Conservation (phyloP, 2,329 filamentous ascomycete genomes). For the Aaosphaeria arxii region DNA sequence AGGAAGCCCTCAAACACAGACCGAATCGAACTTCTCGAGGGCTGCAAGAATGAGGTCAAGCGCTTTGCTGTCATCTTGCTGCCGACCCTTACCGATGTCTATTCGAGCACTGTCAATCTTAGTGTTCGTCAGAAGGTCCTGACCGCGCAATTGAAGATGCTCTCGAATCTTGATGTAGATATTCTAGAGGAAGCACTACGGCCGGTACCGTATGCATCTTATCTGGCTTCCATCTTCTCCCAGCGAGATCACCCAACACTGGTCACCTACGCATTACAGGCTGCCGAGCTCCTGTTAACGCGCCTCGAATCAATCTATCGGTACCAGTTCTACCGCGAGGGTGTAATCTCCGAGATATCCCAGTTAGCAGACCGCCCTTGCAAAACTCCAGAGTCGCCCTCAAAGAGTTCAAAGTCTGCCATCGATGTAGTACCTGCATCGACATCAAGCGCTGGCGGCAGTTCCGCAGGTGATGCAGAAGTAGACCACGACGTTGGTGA, state of each 20-base stretch:
- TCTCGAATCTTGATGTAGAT: slow-evolving; percentile 84
- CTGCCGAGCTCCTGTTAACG: slow-evolving; percentile 80
- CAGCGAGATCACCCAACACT: slow-evolving; percentile 89
- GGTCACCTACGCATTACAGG: slow-evolving; percentile 83
- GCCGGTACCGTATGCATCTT: slow-evolving; percentile 91
- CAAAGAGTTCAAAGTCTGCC: slow-evolving; percentile 23
- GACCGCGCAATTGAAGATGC: slow-evolving; percentile 94
- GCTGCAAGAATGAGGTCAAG: slow-evolving; percentile 82
- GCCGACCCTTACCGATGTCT: slow-evolving; percentile 92
- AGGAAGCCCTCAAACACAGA: slow-evolving; percentile 70
- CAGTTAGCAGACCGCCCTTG: slow-evolving; percentile 63
- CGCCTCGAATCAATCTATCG: slow-evolving; percentile 85
- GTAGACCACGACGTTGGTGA: slow-evolving; percentile 49
- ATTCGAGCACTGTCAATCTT: slow-evolving; percentile 95
- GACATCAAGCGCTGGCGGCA: slow-evolving; percentile 21
- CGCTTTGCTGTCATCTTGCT: slow-evolving; percentile 91
- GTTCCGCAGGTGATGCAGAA: slow-evolving; percentile 26
- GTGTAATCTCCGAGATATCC: slow-evolving; percentile 86
- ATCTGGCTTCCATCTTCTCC: slow-evolving; percentile 89
- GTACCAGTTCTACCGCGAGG: slow-evolving; percentile 96
- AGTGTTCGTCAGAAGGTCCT: slow-evolving; percentile 93
- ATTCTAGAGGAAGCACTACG: slow-evolving; percentile 84
- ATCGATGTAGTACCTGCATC: slow-evolving; percentile 21
- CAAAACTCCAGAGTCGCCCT: slow-evolving; percentile 25
- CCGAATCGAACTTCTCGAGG: slow-evolving; percentile 73